Evolutionary conservation across 257 asterid species (phyloP), one percentile per base, ranked within the genome.

Genomic region (Capsicum baccatum): DNA sequence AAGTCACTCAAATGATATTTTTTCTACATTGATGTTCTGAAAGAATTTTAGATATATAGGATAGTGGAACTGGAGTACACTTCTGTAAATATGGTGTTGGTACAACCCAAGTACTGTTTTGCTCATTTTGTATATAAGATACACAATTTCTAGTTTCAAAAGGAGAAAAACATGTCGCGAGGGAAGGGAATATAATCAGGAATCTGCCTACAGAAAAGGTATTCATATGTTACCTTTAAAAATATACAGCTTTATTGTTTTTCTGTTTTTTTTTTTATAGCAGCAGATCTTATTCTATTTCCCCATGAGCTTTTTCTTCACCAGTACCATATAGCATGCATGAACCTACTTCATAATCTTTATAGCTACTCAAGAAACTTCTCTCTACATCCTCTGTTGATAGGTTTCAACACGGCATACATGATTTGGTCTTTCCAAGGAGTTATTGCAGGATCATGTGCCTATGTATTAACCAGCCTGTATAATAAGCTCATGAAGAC

Each of bases 241-340:
- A 44, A 44, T 44, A 44, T 44, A 44, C 84, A 71, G 37, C 33
- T 57, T 9, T 52, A 52, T 47, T 14, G 68, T 39, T 73, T 48
- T 48, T 19, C 79, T n/a, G 4, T 70, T 19, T 12, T 39, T 39
- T 39, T 39, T 48, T 11, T 10, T 10, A 48, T 19, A 47, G n/a
- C 17, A 21, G 58, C 6, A 59, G 42, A 73, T 73, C 80, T 73
- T 19, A 73, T 47, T 44, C 58, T 37, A 69, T 54, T 42, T 74
- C 21, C 13, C 50, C 81, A 26, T 19, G 81, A 74, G 62, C 62
- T 52, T 52, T 50, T 50, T 74, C 81, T 74, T 74, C 60, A 50
- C 80, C 80, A 74, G 44, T 74, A 74, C 37, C 62, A 21, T 8
- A 74, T 74, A 19, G 62, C 81, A 74, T 74, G 62, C 7, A 74